These are phyloP conservation scores for Globisporangium perplexum DNA, from an alignment of 352 stramenopile species.

Conservation along the genomic window DNA sequence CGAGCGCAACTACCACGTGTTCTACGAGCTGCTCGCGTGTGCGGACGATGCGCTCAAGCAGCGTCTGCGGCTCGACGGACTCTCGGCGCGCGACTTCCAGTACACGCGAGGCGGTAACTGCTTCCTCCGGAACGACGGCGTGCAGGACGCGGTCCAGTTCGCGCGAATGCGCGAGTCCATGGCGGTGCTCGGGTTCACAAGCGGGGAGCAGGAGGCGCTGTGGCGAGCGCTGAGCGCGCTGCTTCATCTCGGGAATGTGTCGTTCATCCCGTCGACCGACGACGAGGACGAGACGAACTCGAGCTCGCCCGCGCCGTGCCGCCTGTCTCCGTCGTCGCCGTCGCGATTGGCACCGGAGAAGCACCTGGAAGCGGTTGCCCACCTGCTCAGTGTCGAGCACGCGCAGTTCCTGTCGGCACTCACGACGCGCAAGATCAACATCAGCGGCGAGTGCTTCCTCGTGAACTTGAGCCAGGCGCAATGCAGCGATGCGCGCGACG, in stretches of 20 bases:
- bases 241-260: slow-evolving; percentile 80
- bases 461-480: slow-evolving; percentile 63
- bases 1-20: slow-evolving; percentile 81
- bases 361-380: slow-evolving; percentile 34
- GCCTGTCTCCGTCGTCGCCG: slow-evolving; percentile 21
- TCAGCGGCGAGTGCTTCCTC: slow-evolving; percentile 59
- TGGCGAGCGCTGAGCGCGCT: slow-evolving; percentile 69
- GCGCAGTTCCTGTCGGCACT: slow-evolving; percentile 43
- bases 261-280: slow-evolving; percentile 53
- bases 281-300: slow-evolving; percentile 45
- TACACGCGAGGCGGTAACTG: slow-evolving; percentile 68
- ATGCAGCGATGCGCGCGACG: slow-evolving; percentile 62
- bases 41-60: slow-evolving; percentile 39
- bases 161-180: slow-evolving; percentile 60
- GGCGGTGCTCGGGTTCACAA: slow-evolving; percentile 61
- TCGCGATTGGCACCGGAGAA: slow-evolving; percentile 32
- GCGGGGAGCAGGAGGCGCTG: slow-evolving; percentile 49
- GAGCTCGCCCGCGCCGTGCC: slow-evolving; percentile 27
- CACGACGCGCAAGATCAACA: slow-evolving; percentile 65
- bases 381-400: slow-evolving; percentile 39
- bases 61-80: slow-evolving; percentile 28
- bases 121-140: slow-evolving; percentile 58
- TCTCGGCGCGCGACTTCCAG: slow-evolving; percentile 42
- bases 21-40: slow-evolving; percentile 71
- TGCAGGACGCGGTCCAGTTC: slow-evolving; percentile 63